Evolutionary conservation across 495 filamentous ascomycete genomes (phyloP).

Genomic region (Penicillium herquei): DNA sequence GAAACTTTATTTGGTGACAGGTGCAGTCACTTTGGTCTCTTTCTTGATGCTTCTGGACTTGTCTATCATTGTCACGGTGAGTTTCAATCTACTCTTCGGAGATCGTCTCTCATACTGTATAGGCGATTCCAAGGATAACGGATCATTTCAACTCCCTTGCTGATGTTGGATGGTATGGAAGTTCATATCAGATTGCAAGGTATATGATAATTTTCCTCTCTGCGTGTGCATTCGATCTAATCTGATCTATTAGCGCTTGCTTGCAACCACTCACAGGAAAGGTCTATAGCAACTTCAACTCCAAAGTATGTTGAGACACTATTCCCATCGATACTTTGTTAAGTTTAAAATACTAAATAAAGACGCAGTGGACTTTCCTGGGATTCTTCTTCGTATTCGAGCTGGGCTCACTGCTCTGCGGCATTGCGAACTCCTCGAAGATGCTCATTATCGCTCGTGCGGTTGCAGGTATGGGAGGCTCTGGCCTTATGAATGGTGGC

Average conservation of each 20-base stretch:
- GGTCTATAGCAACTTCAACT: slow-evolving; percentile 43
- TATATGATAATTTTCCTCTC: slow-evolving; percentile 8
- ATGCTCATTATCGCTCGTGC: slow-evolving; percentile 48
- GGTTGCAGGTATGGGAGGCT: slow-evolving; percentile 40
- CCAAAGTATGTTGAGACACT: slow-evolving; percentile 31
- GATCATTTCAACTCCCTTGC: slow-evolving; percentile 38
- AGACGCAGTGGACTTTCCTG: slow-evolving; percentile 31
- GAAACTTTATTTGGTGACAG: slow-evolving; percentile 10
- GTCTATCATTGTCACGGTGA: slow-evolving; percentile 19
- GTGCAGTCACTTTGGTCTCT: slow-evolving; percentile 13
- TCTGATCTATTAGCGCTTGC: slow-evolving; percentile 27
- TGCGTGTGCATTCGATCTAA: background rate
- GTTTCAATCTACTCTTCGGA: background rate
- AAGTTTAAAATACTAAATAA: background rate
- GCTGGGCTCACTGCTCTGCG: slow-evolving; percentile 44
- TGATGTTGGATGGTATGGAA: slow-evolving; percentile 49
- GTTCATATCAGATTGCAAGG: slow-evolving; percentile 42
- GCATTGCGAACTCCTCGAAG: slow-evolving; percentile 38
- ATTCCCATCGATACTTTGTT: too few relatives aligned
- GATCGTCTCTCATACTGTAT: background rate
- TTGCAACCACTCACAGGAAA: slow-evolving; percentile 48
- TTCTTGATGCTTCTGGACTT: slow-evolving; percentile 21
- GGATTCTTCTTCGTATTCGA: slow-evolving; percentile 40
- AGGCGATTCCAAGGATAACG: slow-evolving; percentile 46
- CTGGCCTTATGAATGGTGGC: slow-evolving; percentile 50